Conservation (phyloP, 139 green algal genomes). For the Closterium sp. region DNA sequence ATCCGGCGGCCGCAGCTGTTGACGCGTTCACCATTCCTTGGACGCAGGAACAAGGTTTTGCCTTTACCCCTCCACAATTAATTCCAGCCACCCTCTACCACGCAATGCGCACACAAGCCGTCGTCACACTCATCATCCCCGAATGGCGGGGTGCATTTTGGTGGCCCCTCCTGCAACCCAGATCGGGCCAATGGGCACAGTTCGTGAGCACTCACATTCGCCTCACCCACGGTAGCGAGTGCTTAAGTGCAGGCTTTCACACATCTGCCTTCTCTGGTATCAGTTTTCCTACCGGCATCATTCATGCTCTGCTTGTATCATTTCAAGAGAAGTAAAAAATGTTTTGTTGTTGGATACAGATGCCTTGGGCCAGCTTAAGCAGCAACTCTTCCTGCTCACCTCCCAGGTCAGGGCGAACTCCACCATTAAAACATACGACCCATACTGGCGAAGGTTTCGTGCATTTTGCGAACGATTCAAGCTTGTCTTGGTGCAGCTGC, state of each 20-base stretch:
- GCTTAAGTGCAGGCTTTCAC: too few species aligned
- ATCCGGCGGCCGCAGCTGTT: not conserved
- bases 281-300: not conserved
- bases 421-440: too few species aligned
- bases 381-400: too few species aligned
- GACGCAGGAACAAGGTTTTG: not conserved
- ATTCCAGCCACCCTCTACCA: not conserved
- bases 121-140: not conserved
- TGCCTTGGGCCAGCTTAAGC: too few species aligned
- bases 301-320: not conserved
- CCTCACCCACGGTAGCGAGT: not conserved
- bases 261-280: too few species aligned
- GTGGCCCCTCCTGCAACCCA: not conserved
- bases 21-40: not conserved
- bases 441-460: too few species aligned
- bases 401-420: too few species aligned
- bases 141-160: not conserved
- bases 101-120: not conserved
- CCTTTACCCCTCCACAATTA: not conserved
- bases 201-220: not conserved
- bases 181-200: not conserved
- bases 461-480: too few species aligned
- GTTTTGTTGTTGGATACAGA: too few species aligned
- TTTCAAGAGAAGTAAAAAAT: too few species aligned
- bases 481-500: too few species aligned